These are phyloP conservation scores for Neodidymelliopsis sp. DNA, from an alignment of 2,329 filamentous ascomycete genomes.

Conservation along the genomic window DNA sequence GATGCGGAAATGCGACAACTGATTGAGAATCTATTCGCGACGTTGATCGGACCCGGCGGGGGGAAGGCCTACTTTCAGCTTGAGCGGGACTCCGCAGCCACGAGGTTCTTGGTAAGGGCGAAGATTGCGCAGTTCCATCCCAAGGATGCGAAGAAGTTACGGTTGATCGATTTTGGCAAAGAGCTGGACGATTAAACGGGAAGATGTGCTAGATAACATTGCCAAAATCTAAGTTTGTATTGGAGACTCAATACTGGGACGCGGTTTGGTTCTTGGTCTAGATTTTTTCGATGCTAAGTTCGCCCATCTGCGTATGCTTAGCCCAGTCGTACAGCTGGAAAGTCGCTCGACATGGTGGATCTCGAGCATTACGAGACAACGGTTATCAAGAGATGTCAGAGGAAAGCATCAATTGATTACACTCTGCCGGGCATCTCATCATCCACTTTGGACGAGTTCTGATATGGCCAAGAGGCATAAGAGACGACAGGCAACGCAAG, in stretches of 20 bases:
- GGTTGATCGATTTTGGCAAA: constrained; percentile 62
- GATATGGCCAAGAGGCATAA: no score
- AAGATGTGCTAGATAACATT: no score
- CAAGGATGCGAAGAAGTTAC: constrained; percentile 59
- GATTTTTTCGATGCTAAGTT: not conserved
- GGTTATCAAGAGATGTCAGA: not conserved
- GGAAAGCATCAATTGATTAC: not conserved
- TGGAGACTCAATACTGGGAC: no score
- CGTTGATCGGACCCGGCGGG: constrained; percentile 44
- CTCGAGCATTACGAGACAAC: no score
- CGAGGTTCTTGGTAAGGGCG: constrained; percentile 61
- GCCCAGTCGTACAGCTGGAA: no score
- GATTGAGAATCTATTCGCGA: constrained; percentile 56
- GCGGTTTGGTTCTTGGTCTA: no score
- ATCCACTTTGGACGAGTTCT: not conserved
- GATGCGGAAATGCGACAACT: constrained; percentile 57
- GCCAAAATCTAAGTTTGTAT: no score
- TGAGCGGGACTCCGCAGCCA: constrained; percentile 59
- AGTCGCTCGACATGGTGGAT: no score
- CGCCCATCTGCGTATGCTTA: not conserved
- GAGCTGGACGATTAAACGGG: constrained; percentile 45
- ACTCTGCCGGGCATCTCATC: not conserved
- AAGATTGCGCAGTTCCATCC: constrained; percentile 65
- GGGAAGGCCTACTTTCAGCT: constrained; percentile 58
- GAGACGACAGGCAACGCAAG: no score